These are phyloP conservation scores for Magnusiomyces tetraspermus DNA, from an alignment of 1,139 yeast species.

Conservation along the genomic window DNA sequence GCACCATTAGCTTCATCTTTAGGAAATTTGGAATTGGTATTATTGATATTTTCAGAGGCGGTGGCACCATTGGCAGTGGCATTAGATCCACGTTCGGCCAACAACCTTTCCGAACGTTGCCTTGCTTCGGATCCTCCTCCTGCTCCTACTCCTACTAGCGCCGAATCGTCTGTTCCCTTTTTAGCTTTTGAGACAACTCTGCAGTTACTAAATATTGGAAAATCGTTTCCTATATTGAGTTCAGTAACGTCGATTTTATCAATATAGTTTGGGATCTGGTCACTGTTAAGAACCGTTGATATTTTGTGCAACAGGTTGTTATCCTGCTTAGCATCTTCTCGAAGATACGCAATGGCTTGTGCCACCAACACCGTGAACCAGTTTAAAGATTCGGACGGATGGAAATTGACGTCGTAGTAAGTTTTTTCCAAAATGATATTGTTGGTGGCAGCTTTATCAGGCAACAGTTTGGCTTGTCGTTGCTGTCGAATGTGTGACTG, in stretches of 20 bases:
- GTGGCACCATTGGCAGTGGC: not conserved
- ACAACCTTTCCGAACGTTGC: too few relatives aligned
- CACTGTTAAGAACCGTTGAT: conserved; percentile 43
- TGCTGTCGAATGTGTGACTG: conserved; percentile 22
- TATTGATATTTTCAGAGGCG: not conserved
- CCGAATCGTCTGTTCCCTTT: conserved; percentile 29
- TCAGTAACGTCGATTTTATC: conserved; percentile 76
- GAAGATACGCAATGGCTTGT: conserved; percentile 75
- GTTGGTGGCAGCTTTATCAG: conserved; percentile 27
- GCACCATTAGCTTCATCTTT: conserved; percentile 9
- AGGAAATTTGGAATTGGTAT: conserved; percentile 22
- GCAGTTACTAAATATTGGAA: conserved; percentile 91
- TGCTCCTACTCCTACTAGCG: too few relatives aligned
- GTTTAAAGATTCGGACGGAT: conserved; percentile 81
- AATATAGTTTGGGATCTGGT: conserved; percentile 65
- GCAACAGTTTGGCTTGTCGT: conserved; percentile 28
- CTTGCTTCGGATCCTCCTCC: conserved; percentile 14
- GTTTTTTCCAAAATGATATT: conserved; percentile 71
- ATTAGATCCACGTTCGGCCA: too few relatives aligned
- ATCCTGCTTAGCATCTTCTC: conserved; percentile 75
- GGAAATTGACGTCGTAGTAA: conserved; percentile 81
- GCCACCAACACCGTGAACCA: conserved; percentile 96
- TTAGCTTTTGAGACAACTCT: conserved; percentile 42
- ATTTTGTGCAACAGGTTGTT: conserved; percentile 78
- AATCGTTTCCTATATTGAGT: conserved; percentile 88